Base-by-base conservation (phyloP, 2,329 filamentous ascomycete genomes). In the Claviceps monticola region DNA sequence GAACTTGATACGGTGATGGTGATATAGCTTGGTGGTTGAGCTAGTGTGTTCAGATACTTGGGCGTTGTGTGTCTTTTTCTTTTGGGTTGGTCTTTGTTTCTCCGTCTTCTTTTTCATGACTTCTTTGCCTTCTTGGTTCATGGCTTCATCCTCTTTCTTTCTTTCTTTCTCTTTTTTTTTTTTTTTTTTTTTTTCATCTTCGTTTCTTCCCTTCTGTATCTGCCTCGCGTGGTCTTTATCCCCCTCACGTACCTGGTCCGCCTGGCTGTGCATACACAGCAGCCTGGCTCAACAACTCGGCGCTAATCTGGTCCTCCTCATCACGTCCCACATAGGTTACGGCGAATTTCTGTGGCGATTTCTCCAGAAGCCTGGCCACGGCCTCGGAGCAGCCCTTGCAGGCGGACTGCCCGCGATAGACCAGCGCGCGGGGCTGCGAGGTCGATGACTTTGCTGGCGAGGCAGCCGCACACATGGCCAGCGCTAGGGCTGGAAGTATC, bases 231-330 rank as follows among this genome's bases (percentile, higher is more conserved):
- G 9, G 26, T 29, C 8, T 29, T 29, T 9, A 29, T 29, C 2
- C 26, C 29, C 29, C 29, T 34, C 29, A 34, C 29, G 29, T 34
- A 34, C 29, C 29, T 34, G 29, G 29, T 34, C 59, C 59, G 26
- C 59, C 59, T 1, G 55, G 52, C 45, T 56, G 55, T 4, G 58
- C 58, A 53, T 57, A 56, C 2, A 58, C 26, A 16, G 55, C 23
- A 3, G 53, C 55, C 3, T 53, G 43, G 21, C 52, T 51, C 36
- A 61, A 49, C 16, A 17, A 48, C 0, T 56, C 55, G 3, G 55
- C 29, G 9, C 36, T 49, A 5, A 58, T 48, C 6, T 58, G 49
- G 2, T 54, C 44, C 4, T 55, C 52, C 38, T 61, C 55, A 1
- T 53, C 44, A 1, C 59, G 56, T 16, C 56, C 58, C 16, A 51